Base-by-base conservation (phyloP, 2,329 filamentous ascomycete species). In the Ceratocystis harringtonii region DNA sequence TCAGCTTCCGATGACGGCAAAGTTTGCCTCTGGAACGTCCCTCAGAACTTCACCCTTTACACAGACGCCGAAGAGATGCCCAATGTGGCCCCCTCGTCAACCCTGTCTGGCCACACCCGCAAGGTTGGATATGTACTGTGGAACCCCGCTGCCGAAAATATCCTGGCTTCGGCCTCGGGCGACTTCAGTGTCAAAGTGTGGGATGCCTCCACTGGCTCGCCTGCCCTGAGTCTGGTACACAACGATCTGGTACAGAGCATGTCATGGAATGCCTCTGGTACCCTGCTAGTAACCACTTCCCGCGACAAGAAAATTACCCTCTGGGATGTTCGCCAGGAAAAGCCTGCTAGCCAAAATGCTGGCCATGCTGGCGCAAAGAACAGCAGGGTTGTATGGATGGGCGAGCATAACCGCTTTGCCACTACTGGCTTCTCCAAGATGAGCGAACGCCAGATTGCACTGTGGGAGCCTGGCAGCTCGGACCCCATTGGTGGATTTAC, bases 51-150 rank as follows among this genome's bases (percentile, higher is more conserved):
- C 75, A 87, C 88, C 2, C 80, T 97, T 68, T 83, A 91, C 74
- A 88, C 85, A 50, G 92, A 97, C 72, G 84, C 85, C 61, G 92
- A 96, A 69, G 89, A 95, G 72, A 84, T 91, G 60, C 76, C 84
- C 72, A 88, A 96, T 74, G 86, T 99, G 69, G 78, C 84, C 61
- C 94, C 94, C 6, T 79, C 92, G 61, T 85, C 84, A 72, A 95
- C 89, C 78, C 81, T 99, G 69, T 82, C 84, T 62, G 94, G 92
- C 10, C 94, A 99, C 75, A 86, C 91, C 74, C 95, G 92, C 77
- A 99, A 99, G 78, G 90, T 99, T 69, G 94, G 94, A 68, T 94
- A 99, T 76, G 92, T 99, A 70, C 84, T 96, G 65, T 99, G 97
- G 82, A 97, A 99, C 78, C 92, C 94, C 63, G 86, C 92, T 52